Evolutionary conservation across 1,284 basidiomycete species (phyloP).

Genomic region (Termitomyces sp.): DNA sequence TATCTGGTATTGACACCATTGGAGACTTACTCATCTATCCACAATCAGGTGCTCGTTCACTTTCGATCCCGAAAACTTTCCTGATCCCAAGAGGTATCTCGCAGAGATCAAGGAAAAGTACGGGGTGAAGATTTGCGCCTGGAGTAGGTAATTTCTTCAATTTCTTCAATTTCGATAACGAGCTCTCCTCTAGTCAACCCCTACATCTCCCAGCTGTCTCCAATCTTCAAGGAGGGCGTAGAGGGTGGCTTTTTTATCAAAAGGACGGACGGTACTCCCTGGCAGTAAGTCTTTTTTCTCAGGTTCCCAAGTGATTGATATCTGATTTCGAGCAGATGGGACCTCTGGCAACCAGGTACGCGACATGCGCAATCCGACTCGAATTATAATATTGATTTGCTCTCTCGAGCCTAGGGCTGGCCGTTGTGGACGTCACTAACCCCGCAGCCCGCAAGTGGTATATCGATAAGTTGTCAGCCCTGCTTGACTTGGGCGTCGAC

Average conservation of each 20-base stretch:
- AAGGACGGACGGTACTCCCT: conserved; percentile 60
- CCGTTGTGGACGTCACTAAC: conserved; percentile 70
- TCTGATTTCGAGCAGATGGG: conserved; percentile 41
- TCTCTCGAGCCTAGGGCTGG: conserved; percentile 37
- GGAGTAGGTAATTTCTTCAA: conserved; percentile 44
- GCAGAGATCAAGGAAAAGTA: conserved; percentile 64
- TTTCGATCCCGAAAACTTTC: conserved; percentile 73
- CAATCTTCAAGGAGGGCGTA: conserved; percentile 65
- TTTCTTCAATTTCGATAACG: not conserved
- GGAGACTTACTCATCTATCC: not conserved
- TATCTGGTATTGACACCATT: not conserved
- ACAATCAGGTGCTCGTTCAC: conserved; percentile 63
- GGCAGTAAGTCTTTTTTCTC: conserved; percentile 54
- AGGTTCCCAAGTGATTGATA: not conserved
- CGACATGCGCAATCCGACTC: not conserved
- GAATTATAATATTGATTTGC: not conserved
- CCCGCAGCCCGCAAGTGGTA: conserved; percentile 68
- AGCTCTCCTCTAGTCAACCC: conserved; percentile 46
- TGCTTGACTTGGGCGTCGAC: conserved; percentile 70
- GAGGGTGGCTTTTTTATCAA: conserved; percentile 68
- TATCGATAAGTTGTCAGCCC: conserved; percentile 46
- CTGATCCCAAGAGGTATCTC: conserved; percentile 64
- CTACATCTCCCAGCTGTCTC: conserved; percentile 64
- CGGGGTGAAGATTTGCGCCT: conserved; percentile 68
- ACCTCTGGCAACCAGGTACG: conserved; percentile 60